Evolutionary conservation across 1,284 basidiomycete species (phyloP).

Genomic region (Austroboletus novae-zelandiae): DNA sequence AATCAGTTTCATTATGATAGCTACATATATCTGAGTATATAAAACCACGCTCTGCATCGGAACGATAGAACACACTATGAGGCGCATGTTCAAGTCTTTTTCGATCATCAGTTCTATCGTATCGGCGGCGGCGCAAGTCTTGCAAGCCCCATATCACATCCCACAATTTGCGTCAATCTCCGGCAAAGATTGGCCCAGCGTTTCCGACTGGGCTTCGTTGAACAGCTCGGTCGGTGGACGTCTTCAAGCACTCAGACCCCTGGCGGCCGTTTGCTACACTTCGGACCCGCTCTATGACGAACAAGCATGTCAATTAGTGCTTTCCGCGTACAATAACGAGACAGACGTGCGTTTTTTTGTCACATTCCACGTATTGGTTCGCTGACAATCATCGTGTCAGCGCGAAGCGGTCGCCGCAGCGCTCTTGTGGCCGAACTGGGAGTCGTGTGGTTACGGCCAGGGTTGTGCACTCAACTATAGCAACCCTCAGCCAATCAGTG

Average conservation of each 20-base stretch:
- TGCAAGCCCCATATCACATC: slow-evolving; percentile 5
- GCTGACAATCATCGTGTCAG: slow-evolving; percentile 1
- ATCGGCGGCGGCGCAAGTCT: too few species aligned
- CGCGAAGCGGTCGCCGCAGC: slow-evolving; percentile 14
- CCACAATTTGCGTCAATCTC: slow-evolving; percentile 5
- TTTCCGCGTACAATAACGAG: slow-evolving; percentile 15
- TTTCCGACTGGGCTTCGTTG: slow-evolving; percentile 10
- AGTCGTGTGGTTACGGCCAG: slow-evolving; percentile 17
- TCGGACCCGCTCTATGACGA: slow-evolving; percentile 16
- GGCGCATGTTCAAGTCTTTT: too few species aligned
- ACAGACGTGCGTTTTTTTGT: slow-evolving; percentile 6
- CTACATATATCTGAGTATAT: too few species aligned
- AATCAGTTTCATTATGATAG: too few species aligned
- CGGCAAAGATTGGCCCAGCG: slow-evolving; percentile 9
- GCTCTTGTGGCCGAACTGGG: slow-evolving; percentile 22
- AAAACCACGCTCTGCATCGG: too few species aligned
- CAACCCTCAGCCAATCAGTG: slow-evolving; percentile 17
- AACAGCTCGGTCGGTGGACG: slow-evolving; percentile 17
- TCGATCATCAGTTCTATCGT: too few species aligned
- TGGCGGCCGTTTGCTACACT: slow-evolving; percentile 19
- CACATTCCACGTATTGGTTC: not conserved
- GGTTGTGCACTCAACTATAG: slow-evolving; percentile 18
- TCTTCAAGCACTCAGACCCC: slow-evolving; percentile 18
- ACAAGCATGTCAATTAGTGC: slow-evolving; percentile 10
- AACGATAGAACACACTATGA: too few species aligned